Evolutionary conservation across 2,329 filamentous ascomycete species (phyloP).

Genomic region (Epichloe baconii): DNA sequence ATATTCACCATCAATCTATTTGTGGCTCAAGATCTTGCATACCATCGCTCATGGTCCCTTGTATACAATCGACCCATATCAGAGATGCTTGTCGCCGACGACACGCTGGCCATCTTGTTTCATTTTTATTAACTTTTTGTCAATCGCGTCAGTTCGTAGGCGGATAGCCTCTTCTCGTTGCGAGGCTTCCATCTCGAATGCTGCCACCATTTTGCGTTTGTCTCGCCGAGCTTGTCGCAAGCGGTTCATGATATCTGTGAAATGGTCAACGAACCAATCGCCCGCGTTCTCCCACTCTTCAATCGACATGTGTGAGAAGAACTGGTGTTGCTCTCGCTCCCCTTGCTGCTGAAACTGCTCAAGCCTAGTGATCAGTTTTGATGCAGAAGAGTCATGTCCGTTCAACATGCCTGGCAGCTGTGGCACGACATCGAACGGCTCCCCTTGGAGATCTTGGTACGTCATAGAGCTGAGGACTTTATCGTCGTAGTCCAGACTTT

Average conservation of each 20-base stretch:
- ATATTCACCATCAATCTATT: neutral
- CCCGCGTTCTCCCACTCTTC: conserved; percentile 46
- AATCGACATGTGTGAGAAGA: conserved; percentile 40
- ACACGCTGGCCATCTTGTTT: conserved; percentile 43
- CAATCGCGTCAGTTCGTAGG: conserved; percentile 39
- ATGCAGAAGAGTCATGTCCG: conserved; percentile 22
- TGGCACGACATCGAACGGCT: conserved; percentile 43
- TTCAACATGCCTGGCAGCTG: conserved; percentile 25
- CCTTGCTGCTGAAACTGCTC: conserved; percentile 34
- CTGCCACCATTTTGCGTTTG: conserved; percentile 35
- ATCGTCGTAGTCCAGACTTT: conserved; percentile 43
- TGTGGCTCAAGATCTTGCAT: neutral
- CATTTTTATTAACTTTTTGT: conserved; percentile 39
- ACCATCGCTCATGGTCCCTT: neutral
- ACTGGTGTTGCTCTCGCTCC: conserved; percentile 31
- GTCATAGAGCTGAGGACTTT: conserved; percentile 39
- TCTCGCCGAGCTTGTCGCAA: conserved; percentile 34
- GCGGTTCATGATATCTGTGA: conserved; percentile 34
- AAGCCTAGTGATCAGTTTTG: conserved; percentile 34
- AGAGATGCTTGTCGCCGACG: conserved; percentile 30
- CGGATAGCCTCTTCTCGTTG: conserved; percentile 41
- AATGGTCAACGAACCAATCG: conserved; percentile 46
- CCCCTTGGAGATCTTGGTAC: conserved; percentile 34
- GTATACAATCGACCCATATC: neutral
- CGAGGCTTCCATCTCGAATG: conserved; percentile 43